A percentile compares a stretch with the other conserved stretches of the same genome.
These are phyloP conservation scores for Ascochyta viciae-villosae DNA, from an alignment of 2,329 filamentous ascomycete genomes.

Conservation along the genomic window DNA sequence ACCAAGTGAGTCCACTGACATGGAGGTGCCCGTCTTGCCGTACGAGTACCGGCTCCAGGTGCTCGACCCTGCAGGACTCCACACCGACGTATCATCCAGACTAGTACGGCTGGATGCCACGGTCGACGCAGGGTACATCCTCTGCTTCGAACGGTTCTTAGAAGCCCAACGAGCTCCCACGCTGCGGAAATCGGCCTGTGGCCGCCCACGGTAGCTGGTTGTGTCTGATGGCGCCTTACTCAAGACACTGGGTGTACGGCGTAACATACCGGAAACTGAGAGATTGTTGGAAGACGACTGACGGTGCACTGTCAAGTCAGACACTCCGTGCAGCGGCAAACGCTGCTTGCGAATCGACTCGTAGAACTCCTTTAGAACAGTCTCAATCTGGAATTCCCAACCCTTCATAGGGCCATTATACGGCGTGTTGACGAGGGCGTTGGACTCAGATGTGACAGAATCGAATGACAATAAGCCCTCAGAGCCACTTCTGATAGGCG, in stretches of 20 bases:
- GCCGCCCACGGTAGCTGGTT: constrained; percentile 74
- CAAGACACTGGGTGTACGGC: constrained; percentile 86
- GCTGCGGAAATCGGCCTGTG: constrained; percentile 66
- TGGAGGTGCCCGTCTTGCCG: constrained; percentile 86
- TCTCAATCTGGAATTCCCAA: constrained; percentile 90
- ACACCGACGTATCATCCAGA: constrained; percentile 89
- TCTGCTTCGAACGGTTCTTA: constrained; percentile 83
- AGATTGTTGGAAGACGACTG: constrained; percentile 65
- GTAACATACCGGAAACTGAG: constrained; percentile 75
- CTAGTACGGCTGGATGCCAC: constrained; percentile 92
- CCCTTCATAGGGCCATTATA: constrained; percentile 77
- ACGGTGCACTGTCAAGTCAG: constrained; percentile 55
- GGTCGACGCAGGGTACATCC: constrained; percentile 77
- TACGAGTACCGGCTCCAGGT: constrained; percentile 95
- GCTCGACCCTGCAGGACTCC: constrained; percentile 90
- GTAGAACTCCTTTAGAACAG: constrained; percentile 92
- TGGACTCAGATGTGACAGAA: constrained; percentile 61
- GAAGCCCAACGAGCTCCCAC: constrained; percentile 78
- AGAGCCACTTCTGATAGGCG: constrained; percentile 46
- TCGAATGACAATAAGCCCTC: constrained; percentile 47
- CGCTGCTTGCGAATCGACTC: constrained; percentile 84
- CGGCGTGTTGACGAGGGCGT: constrained; percentile 77
- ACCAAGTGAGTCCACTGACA: constrained; percentile 90
- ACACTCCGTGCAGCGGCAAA: constrained; percentile 82
- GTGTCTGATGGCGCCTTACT: constrained; percentile 92